These are phyloP conservation scores for Exobasidium rhododendri DNA, from an alignment of 1,284 basidiomycete species.

Conservation along the genomic window DNA sequence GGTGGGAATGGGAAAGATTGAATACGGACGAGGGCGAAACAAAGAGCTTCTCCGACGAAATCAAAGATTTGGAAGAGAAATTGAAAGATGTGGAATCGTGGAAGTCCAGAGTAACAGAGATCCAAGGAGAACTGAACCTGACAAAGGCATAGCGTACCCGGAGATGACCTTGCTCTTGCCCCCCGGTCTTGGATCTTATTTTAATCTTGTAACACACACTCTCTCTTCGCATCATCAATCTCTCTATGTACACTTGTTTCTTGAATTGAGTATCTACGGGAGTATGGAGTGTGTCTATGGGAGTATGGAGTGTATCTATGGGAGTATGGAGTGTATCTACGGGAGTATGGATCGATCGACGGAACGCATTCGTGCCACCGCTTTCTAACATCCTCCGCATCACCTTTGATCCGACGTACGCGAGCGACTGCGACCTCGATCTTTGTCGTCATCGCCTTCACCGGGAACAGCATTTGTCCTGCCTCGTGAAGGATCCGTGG, in stretches of 20 bases:
- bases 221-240: too few species aligned
- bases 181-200: too few species aligned
- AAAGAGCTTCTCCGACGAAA: slow-evolving; percentile 55
- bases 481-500: background rate
- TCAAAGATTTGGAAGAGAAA: slow-evolving; percentile 42
- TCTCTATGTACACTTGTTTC: background rate
- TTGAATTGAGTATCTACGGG: background rate
- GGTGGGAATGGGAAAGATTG: slow-evolving; percentile 8
- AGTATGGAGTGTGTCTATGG: too few species aligned
- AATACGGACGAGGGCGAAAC: slow-evolving; percentile 5
- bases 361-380: too few species aligned
- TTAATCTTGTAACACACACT: too few species aligned
- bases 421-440: background rate
- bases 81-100: slow-evolving; percentile 52
- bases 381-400: too few species aligned
- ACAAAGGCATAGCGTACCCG: slow-evolving; percentile 4
- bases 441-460: background rate
- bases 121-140: slow-evolving; percentile 37
- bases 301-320: too few species aligned
- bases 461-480: background rate
- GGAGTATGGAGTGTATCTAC: too few species aligned
- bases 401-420: background rate
- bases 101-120: slow-evolving; percentile 47
- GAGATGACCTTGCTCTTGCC: too few species aligned
- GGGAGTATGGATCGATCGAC: too few species aligned